Percentiles rank a stretch among this genome's conserved stretches.
Evolutionary conservation across 768 basidiomycete species (phyloP).

Genomic region (Sarcodon sp.): DNA sequence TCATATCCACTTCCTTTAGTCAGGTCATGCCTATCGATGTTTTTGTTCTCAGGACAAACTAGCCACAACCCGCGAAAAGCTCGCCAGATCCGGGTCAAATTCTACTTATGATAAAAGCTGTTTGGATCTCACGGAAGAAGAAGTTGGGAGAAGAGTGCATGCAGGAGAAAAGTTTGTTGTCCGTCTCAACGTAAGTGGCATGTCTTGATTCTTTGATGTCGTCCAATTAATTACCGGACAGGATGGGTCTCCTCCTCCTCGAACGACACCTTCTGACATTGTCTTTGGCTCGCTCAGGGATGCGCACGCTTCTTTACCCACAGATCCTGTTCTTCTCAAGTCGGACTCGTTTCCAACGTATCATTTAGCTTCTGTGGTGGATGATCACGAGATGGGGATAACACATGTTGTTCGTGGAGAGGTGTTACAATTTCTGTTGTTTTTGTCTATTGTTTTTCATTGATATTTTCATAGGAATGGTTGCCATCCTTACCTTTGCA

Average conservation of each 20-base stretch:
- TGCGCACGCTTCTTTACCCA: conserved; percentile 65
- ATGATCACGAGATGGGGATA: conserved; percentile 93
- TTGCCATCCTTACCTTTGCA: conserved; percentile 87
- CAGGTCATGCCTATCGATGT: conserved; percentile 86
- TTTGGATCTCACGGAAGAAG: conserved; percentile 77
- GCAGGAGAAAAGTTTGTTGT: conserved; percentile 74
- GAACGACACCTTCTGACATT: conserved; percentile 45
- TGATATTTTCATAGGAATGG: conserved; percentile 63
- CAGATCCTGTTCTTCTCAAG: conserved; percentile 88
- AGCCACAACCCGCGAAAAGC: conserved; percentile 47
- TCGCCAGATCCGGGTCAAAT: conserved; percentile 64
- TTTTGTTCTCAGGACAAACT: conserved; percentile 79
- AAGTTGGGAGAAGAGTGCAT: conserved; percentile 58
- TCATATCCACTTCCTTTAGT: conserved; percentile 26
- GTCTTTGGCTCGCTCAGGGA: conserved; percentile 68
- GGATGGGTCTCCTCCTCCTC: conserved; percentile 45
- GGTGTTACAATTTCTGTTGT: conserved; percentile 22
- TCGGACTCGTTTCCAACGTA: conserved; percentile 92
- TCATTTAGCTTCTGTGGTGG: conserved; percentile 90
- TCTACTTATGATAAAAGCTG: conserved; percentile 84
- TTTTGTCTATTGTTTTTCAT: no score
- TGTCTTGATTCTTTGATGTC: not conserved
- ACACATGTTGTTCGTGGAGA: conserved; percentile 94
- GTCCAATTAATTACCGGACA: conserved; percentile 12
- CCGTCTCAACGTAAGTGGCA: conserved; percentile 65